Percentiles rank a stretch among this genome's conserved stretches.
Evolutionary conservation across 257 asterid species (phyloP).

Genomic region (Lavandula angustifolia): DNA sequence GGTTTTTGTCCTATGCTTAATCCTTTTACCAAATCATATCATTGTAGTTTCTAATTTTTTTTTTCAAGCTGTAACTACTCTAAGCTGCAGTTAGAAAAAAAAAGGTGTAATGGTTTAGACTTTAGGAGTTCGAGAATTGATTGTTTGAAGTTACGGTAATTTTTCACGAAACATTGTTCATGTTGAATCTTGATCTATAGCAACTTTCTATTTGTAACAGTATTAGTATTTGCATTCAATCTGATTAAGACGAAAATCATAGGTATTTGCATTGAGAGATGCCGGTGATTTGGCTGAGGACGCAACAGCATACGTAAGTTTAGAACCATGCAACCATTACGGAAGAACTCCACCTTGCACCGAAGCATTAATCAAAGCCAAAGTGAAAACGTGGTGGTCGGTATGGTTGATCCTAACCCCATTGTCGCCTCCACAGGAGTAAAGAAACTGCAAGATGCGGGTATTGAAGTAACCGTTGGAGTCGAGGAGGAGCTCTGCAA

Average conservation of each 20-base stretch:
- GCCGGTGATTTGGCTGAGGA: conserved; percentile 82
- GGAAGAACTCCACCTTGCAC: conserved; percentile 99
- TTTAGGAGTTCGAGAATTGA: neutral
- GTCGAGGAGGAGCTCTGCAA: conserved; percentile 85
- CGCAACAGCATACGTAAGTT: conserved; percentile 83
- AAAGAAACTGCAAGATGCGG: conserved; percentile 65
- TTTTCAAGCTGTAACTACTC: neutral
- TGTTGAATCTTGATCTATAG: neutral
- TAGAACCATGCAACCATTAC: conserved; percentile 93
- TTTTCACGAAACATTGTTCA: neutral
- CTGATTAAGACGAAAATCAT: conserved; percentile 19
- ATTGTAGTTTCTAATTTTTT: neutral
- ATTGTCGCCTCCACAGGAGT: conserved; percentile 83
- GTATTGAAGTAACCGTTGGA: conserved; percentile 73
- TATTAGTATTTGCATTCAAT: conserved; percentile 8
- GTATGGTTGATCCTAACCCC: conserved; percentile 96
- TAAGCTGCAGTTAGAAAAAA: neutral
- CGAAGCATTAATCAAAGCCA: conserved; percentile 86
- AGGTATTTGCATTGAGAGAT: conserved; percentile 92
- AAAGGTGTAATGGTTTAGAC: no score
- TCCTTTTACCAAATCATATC: neutral
- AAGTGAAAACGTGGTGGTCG: conserved; percentile 78
- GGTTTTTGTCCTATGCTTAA: neutral
- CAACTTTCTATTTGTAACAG: neutral
- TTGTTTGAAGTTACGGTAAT: neutral